These are phyloP conservation scores for Kwoniella bestiolae DNA, from an alignment of 768 basidiomycete genomes.

Conservation along the genomic window DNA sequence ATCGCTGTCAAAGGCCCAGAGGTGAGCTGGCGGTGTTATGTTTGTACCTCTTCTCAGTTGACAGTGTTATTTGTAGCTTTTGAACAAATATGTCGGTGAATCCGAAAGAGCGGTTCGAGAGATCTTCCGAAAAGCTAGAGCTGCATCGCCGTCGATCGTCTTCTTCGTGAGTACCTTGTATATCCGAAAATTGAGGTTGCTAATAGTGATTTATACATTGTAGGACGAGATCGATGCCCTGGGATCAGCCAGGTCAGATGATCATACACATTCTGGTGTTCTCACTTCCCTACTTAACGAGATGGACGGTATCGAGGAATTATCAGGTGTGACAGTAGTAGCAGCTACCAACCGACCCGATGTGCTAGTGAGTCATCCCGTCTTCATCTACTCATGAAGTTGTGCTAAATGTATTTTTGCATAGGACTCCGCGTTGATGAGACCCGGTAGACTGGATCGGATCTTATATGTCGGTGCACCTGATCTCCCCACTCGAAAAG, in stretches of 20 bases:
- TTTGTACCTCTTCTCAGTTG: neutral
- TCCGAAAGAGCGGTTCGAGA: constrained; percentile 94
- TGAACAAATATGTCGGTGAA: constrained; percentile 97
- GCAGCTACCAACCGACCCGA: constrained; percentile 97
- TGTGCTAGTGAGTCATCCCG: constrained; percentile 67
- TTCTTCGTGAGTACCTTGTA: constrained; percentile 75
- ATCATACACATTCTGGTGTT: constrained; percentile 70
- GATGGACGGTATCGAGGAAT: constrained; percentile 97
- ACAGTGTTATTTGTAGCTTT: constrained; percentile 63
- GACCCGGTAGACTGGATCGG: constrained; percentile 91
- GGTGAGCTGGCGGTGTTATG: constrained; percentile 61
- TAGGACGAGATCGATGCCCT: constrained; percentile 98
- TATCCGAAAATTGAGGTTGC: neutral
- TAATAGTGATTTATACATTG: neutral
- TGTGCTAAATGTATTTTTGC: neutral
- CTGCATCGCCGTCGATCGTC: constrained; percentile 90
- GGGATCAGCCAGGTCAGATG: constrained; percentile 72
- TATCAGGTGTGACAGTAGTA: constrained; percentile 90
- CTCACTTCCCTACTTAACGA: constrained; percentile 92
- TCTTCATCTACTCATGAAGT: neutral
- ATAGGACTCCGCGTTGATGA: constrained; percentile 92
- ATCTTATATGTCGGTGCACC: constrained; percentile 94
- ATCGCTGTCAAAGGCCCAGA: constrained; percentile 97
- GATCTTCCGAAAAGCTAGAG: constrained; percentile 91
- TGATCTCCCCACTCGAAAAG: constrained; percentile 73